Conservation (phyloP, 2,329 filamentous ascomycete genomes). For the Colletotrichum tanaceti region DNA sequence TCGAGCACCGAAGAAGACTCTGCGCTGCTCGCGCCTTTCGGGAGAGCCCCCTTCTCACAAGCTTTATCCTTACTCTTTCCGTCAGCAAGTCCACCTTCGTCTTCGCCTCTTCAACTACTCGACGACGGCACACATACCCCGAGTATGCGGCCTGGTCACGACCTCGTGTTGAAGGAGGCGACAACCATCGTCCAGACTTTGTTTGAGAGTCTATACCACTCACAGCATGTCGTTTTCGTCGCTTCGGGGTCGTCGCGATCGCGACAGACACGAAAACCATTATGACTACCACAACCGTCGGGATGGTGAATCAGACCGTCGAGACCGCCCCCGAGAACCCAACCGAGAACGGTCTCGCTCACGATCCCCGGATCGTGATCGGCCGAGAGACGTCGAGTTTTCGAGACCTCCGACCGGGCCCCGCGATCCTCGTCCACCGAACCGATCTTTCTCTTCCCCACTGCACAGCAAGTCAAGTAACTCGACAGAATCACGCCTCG, state of each 20-base stretch:
- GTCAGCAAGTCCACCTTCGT: too few species aligned
- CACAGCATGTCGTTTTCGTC: conserved; percentile 16
- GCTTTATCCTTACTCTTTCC: too few species aligned
- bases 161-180: conserved; percentile 7
- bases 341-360: conserved; percentile 10
- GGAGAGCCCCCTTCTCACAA: neutral
- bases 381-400: neutral
- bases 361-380: conserved; percentile 26
- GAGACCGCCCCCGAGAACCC: conserved; percentile 2
- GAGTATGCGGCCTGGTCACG: conserved; percentile 3
- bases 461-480: conserved; percentile 6
- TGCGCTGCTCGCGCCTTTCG: neutral
- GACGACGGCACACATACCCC: too few species aligned
- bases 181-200: neutral
- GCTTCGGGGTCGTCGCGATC: conserved; percentile 34
- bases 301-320: conserved; percentile 33
- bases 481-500: neutral
- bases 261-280: conserved; percentile 28
- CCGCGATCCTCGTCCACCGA: conserved; percentile 10
- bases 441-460: conserved; percentile 20
- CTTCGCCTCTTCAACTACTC: neutral
- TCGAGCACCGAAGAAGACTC: neutral
- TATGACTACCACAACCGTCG: conserved; percentile 26
- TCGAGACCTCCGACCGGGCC: neutral
- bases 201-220: neutral